phyloP scores from a whole-genome alignment of 345 rosid species.

The Brassica cretica region DNA sequence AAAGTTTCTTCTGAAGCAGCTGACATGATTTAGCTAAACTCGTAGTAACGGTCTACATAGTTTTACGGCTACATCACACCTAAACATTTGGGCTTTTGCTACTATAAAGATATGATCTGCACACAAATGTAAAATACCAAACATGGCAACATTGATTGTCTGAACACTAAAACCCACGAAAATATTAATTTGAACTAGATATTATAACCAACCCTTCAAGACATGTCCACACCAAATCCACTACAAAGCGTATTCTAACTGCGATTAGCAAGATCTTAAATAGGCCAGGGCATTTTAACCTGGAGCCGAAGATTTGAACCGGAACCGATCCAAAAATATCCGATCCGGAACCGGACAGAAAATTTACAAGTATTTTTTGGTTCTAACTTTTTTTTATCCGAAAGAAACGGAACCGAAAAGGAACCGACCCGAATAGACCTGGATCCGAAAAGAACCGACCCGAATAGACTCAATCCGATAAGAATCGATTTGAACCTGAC shows the following conservation, averaged over 20 bases:
- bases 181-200: neutral
- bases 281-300: too few species aligned
- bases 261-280: neutral
- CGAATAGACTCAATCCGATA: too few species aligned
- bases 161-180: neutral
- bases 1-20: constrained; percentile 37
- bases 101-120: neutral
- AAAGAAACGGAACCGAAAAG: too few species aligned
- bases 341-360: too few species aligned
- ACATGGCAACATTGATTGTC: neutral
- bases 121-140: neutral
- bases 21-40: neutral
- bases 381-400: too few species aligned
- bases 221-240: constrained; percentile 1
- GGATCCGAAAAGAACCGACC: too few species aligned
- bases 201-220: neutral
- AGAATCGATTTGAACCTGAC: too few species aligned
- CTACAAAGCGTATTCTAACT: neutral
- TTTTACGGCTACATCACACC: neutral
- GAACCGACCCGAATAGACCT: too few species aligned
- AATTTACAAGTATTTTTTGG: too few species aligned
- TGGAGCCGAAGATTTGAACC: too few species aligned
- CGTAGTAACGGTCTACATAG: neutral
- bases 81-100: neutral
- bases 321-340: too few species aligned